Percentiles rank a stretch among this genome's conserved stretches.
These are phyloP conservation scores for Penicillium griseofulvum DNA, from an alignment of 2,329 filamentous ascomycete species.

Conservation along the genomic window DNA sequence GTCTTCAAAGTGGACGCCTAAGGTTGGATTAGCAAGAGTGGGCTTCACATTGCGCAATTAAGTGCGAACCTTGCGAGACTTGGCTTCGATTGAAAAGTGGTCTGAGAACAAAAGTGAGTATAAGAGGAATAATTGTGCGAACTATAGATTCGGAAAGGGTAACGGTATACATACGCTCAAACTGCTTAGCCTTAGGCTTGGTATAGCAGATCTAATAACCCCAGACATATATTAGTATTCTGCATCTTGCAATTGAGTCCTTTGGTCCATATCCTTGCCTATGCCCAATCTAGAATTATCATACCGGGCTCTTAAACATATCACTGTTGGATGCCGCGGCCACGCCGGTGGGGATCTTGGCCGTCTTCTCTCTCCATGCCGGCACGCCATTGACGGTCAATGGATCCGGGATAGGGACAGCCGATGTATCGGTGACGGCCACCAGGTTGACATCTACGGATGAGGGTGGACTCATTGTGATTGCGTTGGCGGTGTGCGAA, in stretches of 20 bases:
- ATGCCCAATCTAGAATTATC: constrained; percentile 24
- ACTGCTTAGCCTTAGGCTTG: constrained; percentile 76
- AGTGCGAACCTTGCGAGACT: constrained; percentile 44
- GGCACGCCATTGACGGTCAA: constrained; percentile 66
- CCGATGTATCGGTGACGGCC: constrained; percentile 37
- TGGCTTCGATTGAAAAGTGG: constrained; percentile 63
- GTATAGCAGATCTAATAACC: constrained; percentile 41
- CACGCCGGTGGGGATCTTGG: constrained; percentile 69
- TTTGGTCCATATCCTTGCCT: not conserved
- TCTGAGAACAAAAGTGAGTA: constrained; percentile 27
- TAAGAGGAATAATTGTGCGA: not conserved
- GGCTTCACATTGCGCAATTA: not conserved
- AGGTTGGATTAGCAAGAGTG: constrained; percentile 9
- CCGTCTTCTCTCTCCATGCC: constrained; percentile 64
- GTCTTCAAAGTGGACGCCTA: constrained; percentile 73
- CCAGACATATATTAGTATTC: constrained; percentile 16
- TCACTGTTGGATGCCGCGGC: constrained; percentile 76
- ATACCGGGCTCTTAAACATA: constrained; percentile 74
- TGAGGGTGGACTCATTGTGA: constrained; percentile 25
- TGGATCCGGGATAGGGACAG: constrained; percentile 38
- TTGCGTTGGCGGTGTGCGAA: not conserved
- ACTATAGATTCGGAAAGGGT: not conserved
- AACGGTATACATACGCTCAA: constrained; percentile 67
- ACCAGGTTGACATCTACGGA: constrained; percentile 32
- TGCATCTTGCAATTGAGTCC: not conserved